Evolutionary conservation across 73 alveolate genomes (phyloP).

Genomic region (Stentor roeselii): DNA sequence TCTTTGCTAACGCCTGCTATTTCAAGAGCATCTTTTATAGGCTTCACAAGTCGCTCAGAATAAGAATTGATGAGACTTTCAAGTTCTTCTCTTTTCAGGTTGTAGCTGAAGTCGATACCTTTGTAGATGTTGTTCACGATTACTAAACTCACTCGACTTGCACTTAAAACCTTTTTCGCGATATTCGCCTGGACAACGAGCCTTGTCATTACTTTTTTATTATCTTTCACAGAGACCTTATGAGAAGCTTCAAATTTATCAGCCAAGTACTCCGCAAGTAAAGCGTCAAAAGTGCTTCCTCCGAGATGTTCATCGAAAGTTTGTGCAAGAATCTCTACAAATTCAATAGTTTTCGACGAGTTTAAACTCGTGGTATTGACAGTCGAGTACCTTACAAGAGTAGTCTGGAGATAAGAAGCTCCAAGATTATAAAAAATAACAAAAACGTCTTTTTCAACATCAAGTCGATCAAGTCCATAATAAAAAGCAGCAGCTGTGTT

Average conservation of each 20-base stretch:
- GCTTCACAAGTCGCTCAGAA: slow-evolving; percentile 53
- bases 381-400: slow-evolving; percentile 60
- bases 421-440: slow-evolving; percentile 93
- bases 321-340: slow-evolving; percentile 50
- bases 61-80: slow-evolving; percentile 56
- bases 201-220: slow-evolving; percentile 56
- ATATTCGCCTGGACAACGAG: slow-evolving; percentile 56
- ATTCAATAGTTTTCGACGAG: slow-evolving; percentile 29
- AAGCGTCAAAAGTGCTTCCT: slow-evolving; percentile 52
- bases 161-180: slow-evolving; percentile 88
- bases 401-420: slow-evolving; percentile 78
- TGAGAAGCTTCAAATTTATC: slow-evolving; percentile 38
- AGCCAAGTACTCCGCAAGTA: slow-evolving; percentile 49
- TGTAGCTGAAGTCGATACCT: slow-evolving; percentile 64
- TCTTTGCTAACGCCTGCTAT: slow-evolving; percentile 64
- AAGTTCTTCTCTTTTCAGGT: slow-evolving; percentile 74
- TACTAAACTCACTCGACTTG: slow-evolving; percentile 79
- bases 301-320: slow-evolving; percentile 49
- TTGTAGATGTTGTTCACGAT: slow-evolving; percentile 79
- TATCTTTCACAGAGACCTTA: background rate
- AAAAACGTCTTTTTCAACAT: slow-evolving; percentile 37
- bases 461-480: slow-evolving; percentile 80
- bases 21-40: slow-evolving; percentile 74
- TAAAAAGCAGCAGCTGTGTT: slow-evolving; percentile 93
- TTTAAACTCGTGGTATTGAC: background rate